Evolutionary conservation across 2,329 filamentous ascomycete species (phyloP), one percentile per base, ranked within the genome.

Genomic region (Hypoxylon sp.): DNA sequence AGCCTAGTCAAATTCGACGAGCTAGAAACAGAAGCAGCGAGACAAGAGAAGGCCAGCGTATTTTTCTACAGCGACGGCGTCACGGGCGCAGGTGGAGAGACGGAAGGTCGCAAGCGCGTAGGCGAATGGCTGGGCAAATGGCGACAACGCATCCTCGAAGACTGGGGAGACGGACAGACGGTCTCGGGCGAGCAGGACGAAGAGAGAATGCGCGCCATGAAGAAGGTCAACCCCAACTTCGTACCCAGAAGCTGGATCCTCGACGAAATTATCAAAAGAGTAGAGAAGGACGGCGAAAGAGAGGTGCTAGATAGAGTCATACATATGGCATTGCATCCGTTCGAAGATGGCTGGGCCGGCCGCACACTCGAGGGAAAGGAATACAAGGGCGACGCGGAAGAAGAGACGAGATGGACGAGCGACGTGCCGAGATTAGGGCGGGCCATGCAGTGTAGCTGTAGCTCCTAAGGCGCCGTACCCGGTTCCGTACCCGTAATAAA

Each of bases 371-470:
- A 82, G 2, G 75, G 79, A 41, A 69, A 81, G 67, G 75, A 76
- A 63, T 79, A 83, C 79, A 65, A 79, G 55, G 83, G 85, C 54
- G 79, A 95, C 63, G 78, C 77, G 48, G 85, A 86, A 13, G 91
- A 97, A 71, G 94, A 97, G 73, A 81, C 88, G 66, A 81, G 93
- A 62, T 96, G 91, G 80, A 91, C 88, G 66, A 89, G 90, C 2
- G 92, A 97, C 75, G 91, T 96, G 51, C 94, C 94, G 0, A 86
- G 83, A 71, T 81, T 81, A 41, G 86, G 88, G 75, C 84, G 91
- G 65, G 90, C 90, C 27, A 87, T 97, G 84, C 94, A 97, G 79
- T 98, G 95, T 74, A 96, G 91, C 72, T 99, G 95, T 76, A 97
- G 92, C 73, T 97, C 94, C 20, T 96, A 79, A 65, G 42, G 26